Base-by-base conservation (phyloP, 306 rosid genomes). In the Styphnolobium japonicum region DNA sequence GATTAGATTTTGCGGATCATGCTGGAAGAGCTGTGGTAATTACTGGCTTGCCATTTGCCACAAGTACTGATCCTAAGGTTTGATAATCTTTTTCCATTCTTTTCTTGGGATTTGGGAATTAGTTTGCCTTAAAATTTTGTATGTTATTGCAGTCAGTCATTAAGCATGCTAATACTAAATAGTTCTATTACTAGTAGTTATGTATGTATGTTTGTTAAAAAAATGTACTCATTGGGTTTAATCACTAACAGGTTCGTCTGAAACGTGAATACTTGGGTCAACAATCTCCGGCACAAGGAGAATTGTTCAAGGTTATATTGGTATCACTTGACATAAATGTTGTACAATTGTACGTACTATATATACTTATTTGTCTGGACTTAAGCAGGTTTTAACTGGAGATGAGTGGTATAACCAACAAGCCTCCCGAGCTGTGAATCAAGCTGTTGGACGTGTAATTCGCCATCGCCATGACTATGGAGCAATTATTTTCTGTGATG, bases 401-500 rank as follows among this genome's bases (percentile, higher is more conserved):
- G 97, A 91, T 52, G 97, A 91, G 53, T 94, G 98, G 98, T 94
- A 94, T 82, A 92, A 85, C 78, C 98, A 94, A 71, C 98, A 92
- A 87, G 98, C 98, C 78, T 87, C 90, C 53, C 88, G 97, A 80
- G 98, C 98, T 52, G 97, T 94, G 84, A 94, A 94, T 82, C 98
- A 94, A 83, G 97, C 98, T 58, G 89, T 94, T 82, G 98, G 98
- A 57, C 98, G 98, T 83, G 97, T 94, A 52, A 94, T 94, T 80
- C 97, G 98, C 69, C 98, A 94, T 77, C 95, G 97, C 63, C 87
- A 92, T 84, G 98, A 94, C 87, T 94, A 94, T 72, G 98, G 98
- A 73, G 98, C 98, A 23, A 94, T 94, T 79, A 89, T 94, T 76
- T 88, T 90, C 60, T 91, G 93, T 73, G 98, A 94, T 43, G 98